These are phyloP conservation scores for Candida schatavii DNA, from an alignment of 805 yeast genomes.

Conservation along the genomic window DNA sequence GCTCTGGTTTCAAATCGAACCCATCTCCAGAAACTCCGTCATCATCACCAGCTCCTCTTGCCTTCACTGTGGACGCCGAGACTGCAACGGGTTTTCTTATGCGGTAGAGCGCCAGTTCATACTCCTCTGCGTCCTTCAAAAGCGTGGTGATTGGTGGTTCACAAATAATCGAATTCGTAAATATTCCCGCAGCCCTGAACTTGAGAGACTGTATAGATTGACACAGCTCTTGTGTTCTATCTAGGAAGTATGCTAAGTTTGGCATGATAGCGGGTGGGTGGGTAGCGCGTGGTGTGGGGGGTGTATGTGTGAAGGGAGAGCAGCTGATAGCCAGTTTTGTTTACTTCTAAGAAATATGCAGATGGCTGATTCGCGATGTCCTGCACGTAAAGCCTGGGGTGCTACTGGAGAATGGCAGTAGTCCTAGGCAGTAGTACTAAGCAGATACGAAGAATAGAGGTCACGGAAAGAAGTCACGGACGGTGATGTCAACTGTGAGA, in stretches of 20 bases:
- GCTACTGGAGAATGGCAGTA: no score
- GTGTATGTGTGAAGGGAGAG: no score
- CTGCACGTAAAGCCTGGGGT: no score
- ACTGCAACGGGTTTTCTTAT: slow-evolving; percentile 24
- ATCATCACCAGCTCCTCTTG: background rate
- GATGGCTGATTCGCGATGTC: no score
- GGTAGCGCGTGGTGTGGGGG: no score
- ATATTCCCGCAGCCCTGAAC: slow-evolving; percentile 58
- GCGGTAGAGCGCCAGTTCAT: slow-evolving; percentile 50
- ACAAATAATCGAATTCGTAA: slow-evolving; percentile 59
- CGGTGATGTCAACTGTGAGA: no score
- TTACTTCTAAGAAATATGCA: no score
- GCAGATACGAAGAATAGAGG: no score
- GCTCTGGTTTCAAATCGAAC: slow-evolving; percentile 32
- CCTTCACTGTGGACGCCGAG: slow-evolving; percentile 1
- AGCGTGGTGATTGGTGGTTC: slow-evolving; percentile 52
- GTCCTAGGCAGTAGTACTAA: no score
- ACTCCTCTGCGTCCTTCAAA: slow-evolving; percentile 56
- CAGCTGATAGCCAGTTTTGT: no score
- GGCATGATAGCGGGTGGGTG: no score
- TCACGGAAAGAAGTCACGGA: no score
- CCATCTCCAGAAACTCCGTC: background rate
- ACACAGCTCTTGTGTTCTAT: slow-evolving; percentile 35
- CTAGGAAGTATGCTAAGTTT: slow-evolving; percentile 21
- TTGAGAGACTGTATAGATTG: slow-evolving; percentile 42